Percentiles rank a stretch among this genome's conserved stretches.
These are phyloP conservation scores for Venturia aucupariae DNA, from an alignment of 2,329 filamentous ascomycete genomes.

Conservation along the genomic window DNA sequence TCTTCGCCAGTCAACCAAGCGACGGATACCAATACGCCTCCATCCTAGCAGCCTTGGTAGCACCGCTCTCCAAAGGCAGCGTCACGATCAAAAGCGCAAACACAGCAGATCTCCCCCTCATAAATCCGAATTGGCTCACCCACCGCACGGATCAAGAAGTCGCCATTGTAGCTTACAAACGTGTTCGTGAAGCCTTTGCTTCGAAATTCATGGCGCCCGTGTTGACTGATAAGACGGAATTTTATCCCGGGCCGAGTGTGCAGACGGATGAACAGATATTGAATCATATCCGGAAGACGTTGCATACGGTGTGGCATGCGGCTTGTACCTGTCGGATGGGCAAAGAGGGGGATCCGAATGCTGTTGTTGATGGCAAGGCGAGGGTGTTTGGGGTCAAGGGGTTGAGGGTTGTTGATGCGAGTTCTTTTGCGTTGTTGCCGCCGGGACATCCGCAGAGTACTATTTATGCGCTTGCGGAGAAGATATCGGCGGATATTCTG, in stretches of 20 bases:
- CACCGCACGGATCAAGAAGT: slow-evolving; percentile 25
- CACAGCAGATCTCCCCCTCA: slow-evolving; percentile 22
- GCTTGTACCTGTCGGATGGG: slow-evolving; percentile 25
- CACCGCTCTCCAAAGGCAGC: slow-evolving; percentile 27
- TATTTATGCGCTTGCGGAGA: slow-evolving; percentile 10
- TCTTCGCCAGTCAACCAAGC: slow-evolving; percentile 20
- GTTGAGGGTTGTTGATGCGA: slow-evolving; percentile 30
- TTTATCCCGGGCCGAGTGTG: slow-evolving; percentile 21
- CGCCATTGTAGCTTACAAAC: slow-evolving; percentile 24
- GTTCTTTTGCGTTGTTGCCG: slow-evolving; percentile 20
- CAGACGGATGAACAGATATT: slow-evolving; percentile 23
- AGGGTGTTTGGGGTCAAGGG: slow-evolving; percentile 28
- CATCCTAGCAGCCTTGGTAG: slow-evolving; percentile 24
- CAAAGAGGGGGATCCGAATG: slow-evolving; percentile 19
- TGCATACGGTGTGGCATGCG: slow-evolving; percentile 29
- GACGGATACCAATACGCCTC: slow-evolving; percentile 26
- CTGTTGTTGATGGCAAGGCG: slow-evolving; percentile 4
- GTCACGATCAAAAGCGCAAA: slow-evolving; percentile 26
- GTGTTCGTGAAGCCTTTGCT: slow-evolving; percentile 23
- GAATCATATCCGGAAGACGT: slow-evolving; percentile 17
- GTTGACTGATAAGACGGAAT: slow-evolving; percentile 21
- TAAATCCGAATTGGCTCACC: slow-evolving; percentile 30
- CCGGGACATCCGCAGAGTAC: background rate
- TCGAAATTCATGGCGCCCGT: slow-evolving; percentile 20
- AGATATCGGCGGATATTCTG: background rate